These are phyloP conservation scores for Myxozyma monticola DNA, from an alignment of 805 yeast genomes.

Conservation along the genomic window DNA sequence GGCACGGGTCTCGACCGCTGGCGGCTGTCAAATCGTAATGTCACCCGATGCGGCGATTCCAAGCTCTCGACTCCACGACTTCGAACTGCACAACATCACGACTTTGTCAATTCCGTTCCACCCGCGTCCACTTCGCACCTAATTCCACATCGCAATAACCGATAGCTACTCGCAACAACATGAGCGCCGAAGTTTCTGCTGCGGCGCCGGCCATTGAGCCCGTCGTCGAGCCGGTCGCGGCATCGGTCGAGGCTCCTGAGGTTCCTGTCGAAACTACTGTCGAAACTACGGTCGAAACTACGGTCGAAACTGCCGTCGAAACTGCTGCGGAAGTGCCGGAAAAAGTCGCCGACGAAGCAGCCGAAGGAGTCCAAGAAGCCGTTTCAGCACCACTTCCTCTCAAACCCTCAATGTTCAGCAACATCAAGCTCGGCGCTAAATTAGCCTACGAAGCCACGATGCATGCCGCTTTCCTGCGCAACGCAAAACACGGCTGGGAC, in stretches of 20 bases:
- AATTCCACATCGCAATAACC: too few species aligned
- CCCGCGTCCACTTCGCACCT: too few species aligned
- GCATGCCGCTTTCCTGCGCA: conserved; percentile 22
- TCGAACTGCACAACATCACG: too few species aligned
- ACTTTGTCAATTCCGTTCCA: too few species aligned
- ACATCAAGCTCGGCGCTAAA: background rate
- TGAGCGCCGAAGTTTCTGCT: too few species aligned
- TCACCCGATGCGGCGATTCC: too few species aligned
- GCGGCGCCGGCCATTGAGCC: too few species aligned
- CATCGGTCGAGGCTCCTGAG: background rate
- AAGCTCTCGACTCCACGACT: too few species aligned
- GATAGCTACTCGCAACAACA: too few species aligned
- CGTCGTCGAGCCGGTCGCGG: background rate
- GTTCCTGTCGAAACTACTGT: background rate
- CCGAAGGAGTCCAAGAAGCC: background rate
- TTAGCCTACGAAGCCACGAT: conserved; percentile 21
- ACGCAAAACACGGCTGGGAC: conserved; percentile 27
- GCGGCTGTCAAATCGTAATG: too few species aligned
- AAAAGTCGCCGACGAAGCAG: background rate
- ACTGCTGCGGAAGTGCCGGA: background rate
- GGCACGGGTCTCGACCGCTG: too few species aligned
- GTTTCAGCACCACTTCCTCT: background rate
- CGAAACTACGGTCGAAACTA: background rate
- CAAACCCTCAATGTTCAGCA: background rate
- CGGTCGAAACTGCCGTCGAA: background rate